phyloP scores from a whole-genome alignment of 2,329 filamentous ascomycete genomes.

The Lecanicillium sp. region DNA sequence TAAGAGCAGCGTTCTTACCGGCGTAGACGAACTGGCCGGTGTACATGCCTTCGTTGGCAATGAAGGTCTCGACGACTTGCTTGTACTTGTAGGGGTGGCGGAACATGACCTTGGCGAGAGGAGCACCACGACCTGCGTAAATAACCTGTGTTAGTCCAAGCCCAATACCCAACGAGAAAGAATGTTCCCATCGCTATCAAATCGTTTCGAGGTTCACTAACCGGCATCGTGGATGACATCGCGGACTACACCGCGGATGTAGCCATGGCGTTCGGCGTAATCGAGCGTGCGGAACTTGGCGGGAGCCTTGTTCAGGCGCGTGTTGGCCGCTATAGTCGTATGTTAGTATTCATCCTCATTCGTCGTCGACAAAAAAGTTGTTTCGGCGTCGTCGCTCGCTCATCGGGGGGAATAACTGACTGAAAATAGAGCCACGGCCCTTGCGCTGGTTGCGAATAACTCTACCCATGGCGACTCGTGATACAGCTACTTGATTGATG shows the following conservation, averaged over 20 bases:
- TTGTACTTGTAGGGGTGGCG: constrained; percentile 98
- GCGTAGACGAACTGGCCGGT: constrained; percentile 99
- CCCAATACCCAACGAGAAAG: constrained; percentile 9
- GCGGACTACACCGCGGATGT: constrained; percentile 95
- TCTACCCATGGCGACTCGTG: constrained; percentile 42
- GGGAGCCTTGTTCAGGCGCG: constrained; percentile 77
- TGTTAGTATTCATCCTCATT: constrained; percentile 19
- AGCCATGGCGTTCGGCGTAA: constrained; percentile 94
- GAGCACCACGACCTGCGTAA: constrained; percentile 67
- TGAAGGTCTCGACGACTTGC: constrained; percentile 97
- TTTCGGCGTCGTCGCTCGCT: constrained; percentile 8
- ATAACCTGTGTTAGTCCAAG: constrained; percentile 17
- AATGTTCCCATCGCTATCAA: constrained; percentile 6
- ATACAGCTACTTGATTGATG: constrained; percentile 22
- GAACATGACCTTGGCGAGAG: constrained; percentile 94
- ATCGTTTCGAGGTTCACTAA: constrained; percentile 19
- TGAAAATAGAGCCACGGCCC: constrained; percentile 52
- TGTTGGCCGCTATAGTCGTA: constrained; percentile 56
- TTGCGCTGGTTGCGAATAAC: constrained; percentile 60
- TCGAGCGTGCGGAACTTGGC: constrained; percentile 95
- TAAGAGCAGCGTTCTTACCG: constrained; percentile 96
- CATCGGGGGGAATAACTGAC: constrained; percentile 26
- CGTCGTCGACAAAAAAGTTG: constrained; percentile 14
- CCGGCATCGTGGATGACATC: constrained; percentile 99
- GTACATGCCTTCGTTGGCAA: constrained; percentile 99